Conservation (phyloP, 2,329 filamentous ascomycete genomes). For the Cercospora janseana region DNA sequence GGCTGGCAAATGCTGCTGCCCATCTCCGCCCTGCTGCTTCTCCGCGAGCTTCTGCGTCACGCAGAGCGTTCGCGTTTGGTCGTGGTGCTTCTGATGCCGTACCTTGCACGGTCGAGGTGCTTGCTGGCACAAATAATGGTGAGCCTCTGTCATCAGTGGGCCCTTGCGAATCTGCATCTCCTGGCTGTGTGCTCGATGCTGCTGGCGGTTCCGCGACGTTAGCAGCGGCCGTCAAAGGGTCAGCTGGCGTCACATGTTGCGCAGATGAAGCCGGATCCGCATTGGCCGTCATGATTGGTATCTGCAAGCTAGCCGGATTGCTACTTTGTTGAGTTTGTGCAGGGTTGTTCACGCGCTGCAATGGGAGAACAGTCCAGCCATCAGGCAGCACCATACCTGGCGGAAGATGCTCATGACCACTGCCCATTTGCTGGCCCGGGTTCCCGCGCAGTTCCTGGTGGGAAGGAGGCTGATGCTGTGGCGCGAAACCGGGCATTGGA, state of each 20-base stretch:
- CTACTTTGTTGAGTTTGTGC: slow-evolving; percentile 5
- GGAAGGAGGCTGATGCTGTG: slow-evolving; percentile 11
- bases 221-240: background rate
- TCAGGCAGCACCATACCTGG: slow-evolving; percentile 52
- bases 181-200: background rate
- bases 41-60: slow-evolving; percentile 11
- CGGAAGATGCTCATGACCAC: slow-evolving; percentile 50
- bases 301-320: no score
- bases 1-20: slow-evolving; percentile 5
- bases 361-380: slow-evolving; percentile 53
- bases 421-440: slow-evolving; percentile 35
- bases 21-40: slow-evolving; percentile 2
- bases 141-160: slow-evolving; percentile 34
- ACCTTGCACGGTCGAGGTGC: background rate
- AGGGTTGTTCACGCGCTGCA: slow-evolving; percentile 38
- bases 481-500: slow-evolving; percentile 14
- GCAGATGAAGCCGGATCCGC: background rate
- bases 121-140: slow-evolving; percentile 32
- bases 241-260: background rate
- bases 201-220: background rate
- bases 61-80: background rate
- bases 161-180: slow-evolving; percentile 10
- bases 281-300: background rate
- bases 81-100: slow-evolving; percentile 5
- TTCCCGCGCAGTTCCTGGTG: slow-evolving; percentile 27